Evolutionary conservation across 768 basidiomycete genomes (phyloP).

Genomic region (Serpula lacrymans): DNA sequence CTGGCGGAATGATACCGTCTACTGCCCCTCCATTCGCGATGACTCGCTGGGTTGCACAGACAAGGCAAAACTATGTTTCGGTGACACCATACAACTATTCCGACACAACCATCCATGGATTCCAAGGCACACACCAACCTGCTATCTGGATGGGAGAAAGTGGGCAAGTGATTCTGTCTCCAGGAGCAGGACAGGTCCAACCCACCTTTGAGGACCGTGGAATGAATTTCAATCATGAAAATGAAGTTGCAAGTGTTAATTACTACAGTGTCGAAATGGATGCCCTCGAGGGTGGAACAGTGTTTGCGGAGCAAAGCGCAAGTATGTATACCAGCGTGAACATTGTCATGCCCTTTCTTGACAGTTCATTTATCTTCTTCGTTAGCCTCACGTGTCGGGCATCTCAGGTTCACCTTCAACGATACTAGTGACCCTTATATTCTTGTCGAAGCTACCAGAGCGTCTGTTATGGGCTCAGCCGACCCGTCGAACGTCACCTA

Average conservation of each 20-base stretch:
- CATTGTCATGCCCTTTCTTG: conserved; percentile 3
- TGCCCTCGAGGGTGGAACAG: conserved; percentile 46
- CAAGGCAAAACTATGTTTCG: conserved; percentile 72
- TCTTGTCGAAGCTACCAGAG: conserved; percentile 63
- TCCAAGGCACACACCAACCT: conserved; percentile 78
- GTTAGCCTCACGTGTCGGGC: conserved; percentile 73
- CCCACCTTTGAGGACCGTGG: conserved; percentile 58
- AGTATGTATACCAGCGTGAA: conserved; percentile 38
- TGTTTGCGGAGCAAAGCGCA: conserved; percentile 58
- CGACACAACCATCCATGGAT: conserved; percentile 59
- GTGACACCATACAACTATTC: conserved; percentile 70
- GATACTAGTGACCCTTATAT: conserved; percentile 49
- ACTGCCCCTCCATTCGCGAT: conserved; percentile 79
- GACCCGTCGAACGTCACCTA: conserved; percentile 46
- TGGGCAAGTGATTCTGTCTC: conserved; percentile 57
- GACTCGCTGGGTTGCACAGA: conserved; percentile 85
- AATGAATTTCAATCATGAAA: conserved; percentile 45
- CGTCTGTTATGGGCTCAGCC: conserved; percentile 54
- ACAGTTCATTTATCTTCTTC: background rate
- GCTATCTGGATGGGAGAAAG: conserved; percentile 91
- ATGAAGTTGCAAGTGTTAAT: conserved; percentile 51
- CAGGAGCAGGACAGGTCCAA: conserved; percentile 50
- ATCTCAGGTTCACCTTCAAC: conserved; percentile 67
- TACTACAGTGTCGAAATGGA: conserved; percentile 58
- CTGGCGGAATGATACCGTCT: conserved; percentile 77